phyloP scores from a whole-genome alignment of 768 basidiomycete genomes.

The Pulveroboletus sp. region DNA sequence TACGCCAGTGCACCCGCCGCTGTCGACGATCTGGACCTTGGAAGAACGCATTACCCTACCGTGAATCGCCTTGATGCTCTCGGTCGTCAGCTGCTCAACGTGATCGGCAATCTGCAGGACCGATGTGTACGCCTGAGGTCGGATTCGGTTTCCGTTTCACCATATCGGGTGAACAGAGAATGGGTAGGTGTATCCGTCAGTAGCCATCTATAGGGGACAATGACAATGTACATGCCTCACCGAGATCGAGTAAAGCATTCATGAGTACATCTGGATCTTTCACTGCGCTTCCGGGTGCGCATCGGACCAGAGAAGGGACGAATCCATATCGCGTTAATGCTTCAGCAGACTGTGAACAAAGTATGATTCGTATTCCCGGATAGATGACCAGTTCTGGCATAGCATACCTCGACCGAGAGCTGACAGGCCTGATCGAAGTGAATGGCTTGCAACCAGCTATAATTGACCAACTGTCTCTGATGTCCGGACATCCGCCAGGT shows the following conservation, averaged over 20 bases:
- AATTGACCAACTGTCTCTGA: slow-evolving; percentile 29
- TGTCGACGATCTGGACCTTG: slow-evolving; percentile 24
- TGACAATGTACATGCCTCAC: slow-evolving; percentile 17
- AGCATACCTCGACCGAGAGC: slow-evolving; percentile 18
- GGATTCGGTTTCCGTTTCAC: not conserved
- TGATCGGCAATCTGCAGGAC: slow-evolving; percentile 21
- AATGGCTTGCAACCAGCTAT: slow-evolving; percentile 28
- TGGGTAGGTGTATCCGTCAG: not conserved
- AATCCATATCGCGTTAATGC: slow-evolving; percentile 26
- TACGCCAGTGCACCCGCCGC: not conserved
- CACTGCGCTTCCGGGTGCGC: slow-evolving; percentile 20
- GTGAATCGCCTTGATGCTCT: slow-evolving; percentile 27
- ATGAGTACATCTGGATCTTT: slow-evolving; percentile 22
- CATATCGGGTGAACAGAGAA: not conserved
- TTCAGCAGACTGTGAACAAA: slow-evolving; percentile 21
- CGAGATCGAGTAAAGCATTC: slow-evolving; percentile 20
- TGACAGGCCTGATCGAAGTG: slow-evolving; percentile 27
- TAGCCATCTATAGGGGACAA: no score
- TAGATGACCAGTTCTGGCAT: not conserved
- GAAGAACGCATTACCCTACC: slow-evolving; percentile 29
- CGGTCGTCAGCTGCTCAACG: slow-evolving; percentile 26
- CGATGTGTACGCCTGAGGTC: slow-evolving; percentile 22
- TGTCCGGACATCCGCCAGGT: slow-evolving; percentile 21
- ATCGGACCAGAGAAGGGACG: slow-evolving; percentile 20
- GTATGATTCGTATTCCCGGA: not conserved